Evolutionary conservation across 495 filamentous ascomycete genomes (phyloP), one percentile per base, ranked within the genome.

Genomic region (Penicillium steckii): DNA sequence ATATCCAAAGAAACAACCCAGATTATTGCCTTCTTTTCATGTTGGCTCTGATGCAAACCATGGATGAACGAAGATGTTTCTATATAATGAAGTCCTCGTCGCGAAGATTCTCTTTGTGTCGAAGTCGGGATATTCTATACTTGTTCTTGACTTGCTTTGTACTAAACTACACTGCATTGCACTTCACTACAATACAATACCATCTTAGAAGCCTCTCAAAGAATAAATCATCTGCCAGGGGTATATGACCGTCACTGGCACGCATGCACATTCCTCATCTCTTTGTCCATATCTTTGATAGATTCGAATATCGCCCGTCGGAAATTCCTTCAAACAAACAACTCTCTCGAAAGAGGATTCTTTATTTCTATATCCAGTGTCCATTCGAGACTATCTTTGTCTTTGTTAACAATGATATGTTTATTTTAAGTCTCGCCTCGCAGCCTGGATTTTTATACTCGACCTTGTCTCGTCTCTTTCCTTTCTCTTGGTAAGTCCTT

Each of bases 191-290:
- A n/a, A n/a, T n/a, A n/a, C n/a, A n/a, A n/a, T n/a, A n/a, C n/a
- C n/a, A n/a, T n/a, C n/a, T n/a, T n/a, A 46, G 43, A 13, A 24
- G 12, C 41, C 15, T 18, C 41, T 22, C 30, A 48, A 47, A 3
- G 33, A n/a, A n/a, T n/a, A n/a, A 49, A 62, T 62, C 59, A 59
- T 41, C 59, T 59, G 68, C 58, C 43, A 50, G 54, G 53, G 50
- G 52, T 61, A 48, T 57, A 67, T 71, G 66, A 70, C 67, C 46
- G 41, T 48, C 44, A n/a, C n/a, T n/a, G n/a, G n/a, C 18, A 19
- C 38, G 8, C 38, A 43, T 29, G 35, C 35, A 30, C 50, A 17
- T 40, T 15, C 19, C 21, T 15, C 26, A 26, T 25, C n/a, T n/a
- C 18, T 44, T 33, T 44, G 9, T 6, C 12, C 27, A n/a, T n/a